Percentiles rank a stretch among this genome's conserved stretches.
Conservation (phyloP, 106 monocot species). For the Allium fistulosum region DNA sequence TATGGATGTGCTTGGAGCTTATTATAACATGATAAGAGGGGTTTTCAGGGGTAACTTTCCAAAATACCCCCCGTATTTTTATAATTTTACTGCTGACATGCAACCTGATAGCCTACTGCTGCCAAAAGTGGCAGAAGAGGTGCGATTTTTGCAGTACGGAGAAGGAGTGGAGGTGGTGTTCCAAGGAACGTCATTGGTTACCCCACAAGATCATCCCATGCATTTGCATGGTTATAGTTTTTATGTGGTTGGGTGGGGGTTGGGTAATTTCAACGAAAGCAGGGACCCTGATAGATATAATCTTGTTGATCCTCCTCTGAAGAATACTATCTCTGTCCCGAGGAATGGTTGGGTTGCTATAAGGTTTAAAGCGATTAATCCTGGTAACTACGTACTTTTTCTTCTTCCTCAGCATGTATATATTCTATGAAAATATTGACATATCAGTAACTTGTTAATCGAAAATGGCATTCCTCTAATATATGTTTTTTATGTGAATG, state of each 20-base stretch:
- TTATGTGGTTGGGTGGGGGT: conserved; percentile 57
- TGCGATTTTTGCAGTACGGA: conserved; percentile 41
- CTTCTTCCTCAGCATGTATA: too few species aligned
- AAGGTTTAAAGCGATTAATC: conserved; percentile 43
- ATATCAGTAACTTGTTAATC: too few species aligned
- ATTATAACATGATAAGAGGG: conserved; percentile 1
- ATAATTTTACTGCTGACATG: conserved; percentile 33
- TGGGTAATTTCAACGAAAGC: conserved; percentile 39
- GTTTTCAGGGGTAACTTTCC: conserved; percentile 3
- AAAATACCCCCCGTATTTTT: conserved; percentile 4
- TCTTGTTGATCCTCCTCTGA: conserved; percentile 44
- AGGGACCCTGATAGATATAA: conserved; percentile 30
- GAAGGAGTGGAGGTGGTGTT: conserved; percentile 46
- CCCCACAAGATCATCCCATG: conserved; percentile 35
- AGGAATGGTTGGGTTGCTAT: conserved; percentile 42
- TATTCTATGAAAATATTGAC: too few species aligned
- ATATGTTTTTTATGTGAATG: too few species aligned
- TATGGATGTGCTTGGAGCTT: conserved; percentile 9
- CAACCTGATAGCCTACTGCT: conserved; percentile 3
- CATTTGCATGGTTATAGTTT: conserved; percentile 65
- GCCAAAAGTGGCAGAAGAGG: conserved; percentile 22
- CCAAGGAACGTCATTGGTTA: conserved; percentile 46
- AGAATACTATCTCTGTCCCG: conserved; percentile 50
- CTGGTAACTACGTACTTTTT: conserved; percentile 17
- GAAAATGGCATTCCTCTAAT: too few species aligned